Conservation (phyloP, 2,329 filamentous ascomycete species). For the Cladophialophora immunda region DNA sequence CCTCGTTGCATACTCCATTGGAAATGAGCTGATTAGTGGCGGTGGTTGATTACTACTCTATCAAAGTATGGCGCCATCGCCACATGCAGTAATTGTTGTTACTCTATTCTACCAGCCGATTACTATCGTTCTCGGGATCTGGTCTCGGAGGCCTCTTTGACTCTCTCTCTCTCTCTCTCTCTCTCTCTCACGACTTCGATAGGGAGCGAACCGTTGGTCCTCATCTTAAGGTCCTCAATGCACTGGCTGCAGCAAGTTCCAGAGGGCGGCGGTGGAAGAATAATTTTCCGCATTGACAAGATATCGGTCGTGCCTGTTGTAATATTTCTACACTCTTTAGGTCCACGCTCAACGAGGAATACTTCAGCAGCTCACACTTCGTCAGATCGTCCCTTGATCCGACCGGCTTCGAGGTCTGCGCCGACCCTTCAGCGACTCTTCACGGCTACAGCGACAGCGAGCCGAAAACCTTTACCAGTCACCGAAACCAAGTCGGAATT, state of each 20-base stretch:
- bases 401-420: too few species aligned
- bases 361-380: too few species aligned
- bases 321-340: too few species aligned
- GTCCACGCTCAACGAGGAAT: too few species aligned
- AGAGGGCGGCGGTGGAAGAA: not conserved
- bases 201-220: not conserved
- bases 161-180: too few species aligned
- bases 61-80: not conserved
- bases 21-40: not conserved
- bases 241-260: not conserved
- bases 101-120: not conserved
- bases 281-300: not conserved
- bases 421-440: too few species aligned
- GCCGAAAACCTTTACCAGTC: too few species aligned
- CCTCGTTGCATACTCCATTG: not conserved
- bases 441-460: too few species aligned
- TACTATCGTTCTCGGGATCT: not conserved
- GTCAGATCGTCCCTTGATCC: too few species aligned
- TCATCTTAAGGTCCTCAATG: constrained; percentile 18
- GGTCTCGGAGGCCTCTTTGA: not conserved
- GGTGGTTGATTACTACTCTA: constrained; percentile 17
- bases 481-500: too few species aligned
- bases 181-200: not conserved
- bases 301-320: too few species aligned
- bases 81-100: constrained; percentile 13